Conservation (phyloP, 1,284 basidiomycete species). For the Flammula alnicola region DNA sequence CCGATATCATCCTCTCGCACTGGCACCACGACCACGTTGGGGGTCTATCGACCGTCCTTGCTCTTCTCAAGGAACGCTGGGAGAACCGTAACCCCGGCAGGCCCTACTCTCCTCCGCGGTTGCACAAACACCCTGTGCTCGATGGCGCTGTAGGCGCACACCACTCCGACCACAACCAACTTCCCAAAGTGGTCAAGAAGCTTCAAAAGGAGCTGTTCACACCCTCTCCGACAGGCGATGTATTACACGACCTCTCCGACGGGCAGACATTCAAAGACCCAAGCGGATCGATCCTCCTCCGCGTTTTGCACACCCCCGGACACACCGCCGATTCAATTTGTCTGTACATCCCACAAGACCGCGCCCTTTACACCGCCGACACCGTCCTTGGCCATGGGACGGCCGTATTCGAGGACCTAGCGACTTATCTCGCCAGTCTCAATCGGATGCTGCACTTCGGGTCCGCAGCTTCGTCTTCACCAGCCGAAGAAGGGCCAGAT, state of each 20-base stretch:
- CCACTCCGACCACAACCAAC: constrained; percentile 31
- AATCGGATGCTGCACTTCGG: constrained; percentile 58
- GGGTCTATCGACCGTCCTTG: constrained; percentile 77
- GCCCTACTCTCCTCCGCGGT: constrained; percentile 64
- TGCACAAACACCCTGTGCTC: constrained; percentile 70
- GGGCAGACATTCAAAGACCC: constrained; percentile 50
- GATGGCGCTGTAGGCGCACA: constrained; percentile 17
- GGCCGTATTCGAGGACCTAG: constrained; percentile 88
- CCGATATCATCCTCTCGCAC: constrained; percentile 91
- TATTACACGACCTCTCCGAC: constrained; percentile 63
- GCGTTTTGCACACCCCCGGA: constrained; percentile 86
- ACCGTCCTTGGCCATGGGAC: constrained; percentile 92
- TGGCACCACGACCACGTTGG: constrained; percentile 88
- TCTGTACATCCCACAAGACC: constrained; percentile 65
- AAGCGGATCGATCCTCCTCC: constrained; percentile 38
- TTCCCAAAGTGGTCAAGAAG: constrained; percentile 47
- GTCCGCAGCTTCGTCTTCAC: constrained; percentile 10
- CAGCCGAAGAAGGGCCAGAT: constrained; percentile 18
- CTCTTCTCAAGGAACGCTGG: constrained; percentile 69
- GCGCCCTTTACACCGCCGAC: constrained; percentile 87
- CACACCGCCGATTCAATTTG: constrained; percentile 90
- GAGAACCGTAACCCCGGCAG: constrained; percentile 42
- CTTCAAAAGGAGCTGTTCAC: constrained; percentile 50
- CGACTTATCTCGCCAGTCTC: constrained; percentile 74
- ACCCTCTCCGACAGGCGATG: constrained; percentile 42